Conservation (phyloP, 2,329 filamentous ascomycete species). For the Trichophyton equinum region DNA sequence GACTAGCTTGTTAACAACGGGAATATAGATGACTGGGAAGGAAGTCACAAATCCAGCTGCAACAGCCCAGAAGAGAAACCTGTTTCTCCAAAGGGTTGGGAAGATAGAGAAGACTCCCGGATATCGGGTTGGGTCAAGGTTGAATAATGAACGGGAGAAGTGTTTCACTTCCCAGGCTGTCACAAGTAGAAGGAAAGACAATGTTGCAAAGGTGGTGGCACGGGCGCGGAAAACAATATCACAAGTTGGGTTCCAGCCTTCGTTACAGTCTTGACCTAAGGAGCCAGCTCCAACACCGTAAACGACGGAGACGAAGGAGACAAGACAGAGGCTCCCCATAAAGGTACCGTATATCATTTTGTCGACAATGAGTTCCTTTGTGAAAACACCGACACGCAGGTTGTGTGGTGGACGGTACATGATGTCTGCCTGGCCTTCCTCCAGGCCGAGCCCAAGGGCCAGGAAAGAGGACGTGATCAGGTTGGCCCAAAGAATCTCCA, state of each 20-base stretch:
- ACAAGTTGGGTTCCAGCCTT: conserved; percentile 37
- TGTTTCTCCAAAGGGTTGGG: conserved; percentile 54
- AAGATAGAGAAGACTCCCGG: conserved; percentile 54
- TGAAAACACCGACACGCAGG: conserved; percentile 30
- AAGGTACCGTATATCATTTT: conserved; percentile 32
- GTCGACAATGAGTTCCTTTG: conserved; percentile 29
- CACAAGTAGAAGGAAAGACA: conserved; percentile 64
- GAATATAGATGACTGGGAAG: conserved; percentile 53
- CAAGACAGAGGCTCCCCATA: conserved; percentile 36
- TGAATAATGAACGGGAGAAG: conserved; percentile 62
- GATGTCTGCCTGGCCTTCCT: conserved; percentile 60
- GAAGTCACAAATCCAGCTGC: conserved; percentile 43
- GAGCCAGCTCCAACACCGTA: conserved; percentile 31
- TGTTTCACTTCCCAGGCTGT: conserved; percentile 68
- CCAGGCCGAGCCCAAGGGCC: conserved; percentile 73
- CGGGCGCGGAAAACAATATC: conserved; percentile 53
- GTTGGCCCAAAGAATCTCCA: conserved; percentile 87
- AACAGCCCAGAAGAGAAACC: conserved; percentile 57
- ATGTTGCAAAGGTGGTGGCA: conserved; percentile 58
- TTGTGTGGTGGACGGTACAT: conserved; percentile 70
- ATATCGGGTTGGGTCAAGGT: conserved; percentile 40
- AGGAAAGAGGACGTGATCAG: conserved; percentile 79
- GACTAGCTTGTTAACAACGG: conserved; percentile 49
- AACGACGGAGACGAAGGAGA: conserved; percentile 29
- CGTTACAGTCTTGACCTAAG: conserved; percentile 45